A percentile compares a stretch with the other conserved stretches of the same genome.
phyloP scores from a whole-genome alignment of 164 flowering plant species.

The Buxus sempervirens region DNA sequence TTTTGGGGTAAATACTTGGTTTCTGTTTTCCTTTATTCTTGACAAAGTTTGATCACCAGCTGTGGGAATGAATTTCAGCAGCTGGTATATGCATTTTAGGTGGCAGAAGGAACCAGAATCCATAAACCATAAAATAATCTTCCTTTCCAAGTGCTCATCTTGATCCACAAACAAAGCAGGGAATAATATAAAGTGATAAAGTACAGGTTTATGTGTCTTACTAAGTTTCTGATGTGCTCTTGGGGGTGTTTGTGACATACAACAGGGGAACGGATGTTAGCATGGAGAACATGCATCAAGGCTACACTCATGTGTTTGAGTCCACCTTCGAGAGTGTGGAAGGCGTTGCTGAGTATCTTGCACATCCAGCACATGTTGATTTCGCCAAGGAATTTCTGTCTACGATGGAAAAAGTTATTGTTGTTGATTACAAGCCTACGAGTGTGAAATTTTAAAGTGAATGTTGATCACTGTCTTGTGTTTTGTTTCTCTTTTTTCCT shows the following conservation, averaged over 20 bases:
- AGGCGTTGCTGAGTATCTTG: constrained; percentile 69
- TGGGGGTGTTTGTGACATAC: constrained; percentile 2
- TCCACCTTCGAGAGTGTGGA: constrained; percentile 72
- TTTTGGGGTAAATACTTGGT: no score
- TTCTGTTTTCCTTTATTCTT: no score
- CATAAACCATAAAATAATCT: no score
- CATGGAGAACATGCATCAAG: constrained; percentile 72
- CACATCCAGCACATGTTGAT: constrained; percentile 74
- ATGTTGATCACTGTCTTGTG: background rate
- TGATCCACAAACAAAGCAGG: no score
- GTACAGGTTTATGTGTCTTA: background rate
- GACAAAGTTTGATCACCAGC: no score
- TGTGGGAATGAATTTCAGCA: no score
- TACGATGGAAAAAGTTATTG: constrained; percentile 55
- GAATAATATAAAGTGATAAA: background rate
- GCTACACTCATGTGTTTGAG: constrained; percentile 81
- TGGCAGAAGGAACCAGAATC: no score
- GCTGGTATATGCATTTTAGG: no score
- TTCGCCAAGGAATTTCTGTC: constrained; percentile 50
- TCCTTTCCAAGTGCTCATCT: no score
- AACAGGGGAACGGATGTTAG: constrained; percentile 84
- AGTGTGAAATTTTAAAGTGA: constrained; percentile 23
- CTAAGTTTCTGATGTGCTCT: background rate
- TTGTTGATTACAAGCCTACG: constrained; percentile 73
- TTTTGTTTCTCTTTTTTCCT: background rate